Percentiles rank a stretch among this genome's conserved stretches.
phyloP scores from a whole-genome alignment of 768 basidiomycete genomes.

The Podaxis carcinomalis region DNA sequence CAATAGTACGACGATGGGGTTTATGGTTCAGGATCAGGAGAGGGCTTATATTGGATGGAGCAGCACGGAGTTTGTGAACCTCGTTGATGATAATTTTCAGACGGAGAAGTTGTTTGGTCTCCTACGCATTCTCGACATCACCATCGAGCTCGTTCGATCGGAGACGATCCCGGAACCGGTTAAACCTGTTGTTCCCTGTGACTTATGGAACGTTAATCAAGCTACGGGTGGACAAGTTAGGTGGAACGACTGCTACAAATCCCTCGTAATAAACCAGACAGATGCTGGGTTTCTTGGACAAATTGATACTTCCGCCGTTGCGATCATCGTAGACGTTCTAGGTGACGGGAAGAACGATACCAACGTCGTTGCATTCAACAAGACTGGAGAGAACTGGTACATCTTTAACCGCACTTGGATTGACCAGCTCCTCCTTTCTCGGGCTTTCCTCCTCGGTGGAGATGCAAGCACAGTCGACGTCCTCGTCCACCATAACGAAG shows the following conservation, averaged over 20 bases:
- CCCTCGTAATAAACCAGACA: neutral
- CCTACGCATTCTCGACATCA: slow-evolving; percentile 3
- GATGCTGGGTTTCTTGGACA: slow-evolving; percentile 14
- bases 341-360: slow-evolving; percentile 16
- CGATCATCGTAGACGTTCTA: slow-evolving; percentile 13
- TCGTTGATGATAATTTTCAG: neutral
- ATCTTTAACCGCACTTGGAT: slow-evolving; percentile 4
- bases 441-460: slow-evolving; percentile 16
- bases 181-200: slow-evolving; percentile 10
- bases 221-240: slow-evolving; percentile 15
- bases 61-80: slow-evolving; percentile 12
- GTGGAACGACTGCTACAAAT: slow-evolving; percentile 11
- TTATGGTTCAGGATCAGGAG: slow-evolving; percentile 6
- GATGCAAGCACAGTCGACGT: slow-evolving; percentile 7
- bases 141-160: slow-evolving; percentile 13
- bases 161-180: slow-evolving; percentile 11
- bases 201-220: slow-evolving; percentile 8
- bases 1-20: slow-evolving; percentile 9
- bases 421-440: slow-evolving; percentile 15
- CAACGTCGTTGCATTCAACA: slow-evolving; percentile 11
- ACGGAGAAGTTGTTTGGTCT: neutral
- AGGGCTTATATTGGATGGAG: neutral
- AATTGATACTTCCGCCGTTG: slow-evolving; percentile 15
- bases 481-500: slow-evolving; percentile 10
- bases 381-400: slow-evolving; percentile 15